Percentiles rank a stretch among this genome's conserved stretches.
Conservation (phyloP, 805 yeast genomes). For the Ogataea methylovora region DNA sequence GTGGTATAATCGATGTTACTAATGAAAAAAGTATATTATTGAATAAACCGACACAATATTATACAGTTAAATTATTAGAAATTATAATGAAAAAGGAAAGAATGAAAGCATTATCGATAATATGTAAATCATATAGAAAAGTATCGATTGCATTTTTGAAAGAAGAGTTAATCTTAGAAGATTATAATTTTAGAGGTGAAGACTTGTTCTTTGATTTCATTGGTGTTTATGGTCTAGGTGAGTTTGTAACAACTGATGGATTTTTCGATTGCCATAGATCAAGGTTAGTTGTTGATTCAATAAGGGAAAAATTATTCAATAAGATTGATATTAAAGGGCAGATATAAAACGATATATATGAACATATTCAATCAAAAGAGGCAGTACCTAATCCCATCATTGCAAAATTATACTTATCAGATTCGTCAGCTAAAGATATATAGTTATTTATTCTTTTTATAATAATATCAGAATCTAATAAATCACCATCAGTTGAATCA, state of each 20-base stretch:
- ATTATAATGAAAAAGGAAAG: constrained; percentile 53
- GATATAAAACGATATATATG: constrained; percentile 25
- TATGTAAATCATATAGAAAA: constrained; percentile 51
- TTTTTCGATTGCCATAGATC: constrained; percentile 22
- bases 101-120: constrained; percentile 43
- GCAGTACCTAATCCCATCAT: constrained; percentile 69
- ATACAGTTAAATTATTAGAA: constrained; percentile 30
- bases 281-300: constrained; percentile 12
- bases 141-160: constrained; percentile 22
- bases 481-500: constrained; percentile 29
- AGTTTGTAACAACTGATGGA: constrained; percentile 30
- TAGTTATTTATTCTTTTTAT: constrained; percentile 55
- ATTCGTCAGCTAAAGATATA: constrained; percentile 54
- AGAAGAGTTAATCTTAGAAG: constrained; percentile 14
- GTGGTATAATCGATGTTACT: too few relatives aligned
- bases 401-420: constrained; percentile 58
- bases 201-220: constrained; percentile 29
- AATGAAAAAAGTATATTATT: constrained; percentile 17
- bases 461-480: constrained; percentile 46
- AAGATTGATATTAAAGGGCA: constrained; percentile 91
- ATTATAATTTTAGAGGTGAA: constrained; percentile 20
- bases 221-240: constrained; percentile 25
- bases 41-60: constrained; percentile 28
- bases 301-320: constrained; percentile 29
- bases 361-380: constrained; percentile 29